Evolutionary conservation across 202 grass and related monocot genomes (phyloP), one percentile per base, ranked within the genome.

Genomic region (Elaeis oleifera): DNA sequence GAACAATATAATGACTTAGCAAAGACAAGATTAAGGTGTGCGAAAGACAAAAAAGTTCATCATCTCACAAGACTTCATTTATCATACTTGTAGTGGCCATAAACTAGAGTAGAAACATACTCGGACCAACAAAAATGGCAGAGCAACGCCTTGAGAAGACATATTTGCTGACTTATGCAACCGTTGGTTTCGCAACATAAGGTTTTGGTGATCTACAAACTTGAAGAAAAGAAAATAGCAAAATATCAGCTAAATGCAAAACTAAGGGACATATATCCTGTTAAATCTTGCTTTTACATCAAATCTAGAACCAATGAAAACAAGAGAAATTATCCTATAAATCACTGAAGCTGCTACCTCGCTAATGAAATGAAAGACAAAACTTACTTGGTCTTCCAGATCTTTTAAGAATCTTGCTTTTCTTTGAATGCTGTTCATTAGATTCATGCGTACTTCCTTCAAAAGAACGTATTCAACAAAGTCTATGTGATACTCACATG

Each of bases 61-160:
- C 9, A 11, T 44, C 36, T 13, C 36, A 44, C 36, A 44, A 44
- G 2, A 44, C 36, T 44, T 31, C 28, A 44, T 44, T 44, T 44
- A 44, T 13, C 36, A 44, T 13, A 44, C 36, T 44, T 44, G 36
- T 44, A 13, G 36, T 3, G 13, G 26, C 18, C 6, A 3, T 68
- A 6, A 57, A 23, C 23, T 67, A 20, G 8, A 68, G 50, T 60
- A 76, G 53, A 21, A 73, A 85, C 84, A 39, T 79, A 99, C 94
- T 81, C 86, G 89, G 63, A 94, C 73, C 77, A 99, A 69, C 75
- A 99, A 86, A 57, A 99, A 99, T 54, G 95, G 95, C 61, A 99
- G 81, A 63, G 31, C 16, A 71, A 99, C 78, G 23, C 95, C 85
- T 71, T 81, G 78, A 24, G 64, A 67, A 29, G 64, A 77, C 73